phyloP scores from a whole-genome alignment of 306 rosid species.

The barrel medic (Medicago truncatula) region DNA sequence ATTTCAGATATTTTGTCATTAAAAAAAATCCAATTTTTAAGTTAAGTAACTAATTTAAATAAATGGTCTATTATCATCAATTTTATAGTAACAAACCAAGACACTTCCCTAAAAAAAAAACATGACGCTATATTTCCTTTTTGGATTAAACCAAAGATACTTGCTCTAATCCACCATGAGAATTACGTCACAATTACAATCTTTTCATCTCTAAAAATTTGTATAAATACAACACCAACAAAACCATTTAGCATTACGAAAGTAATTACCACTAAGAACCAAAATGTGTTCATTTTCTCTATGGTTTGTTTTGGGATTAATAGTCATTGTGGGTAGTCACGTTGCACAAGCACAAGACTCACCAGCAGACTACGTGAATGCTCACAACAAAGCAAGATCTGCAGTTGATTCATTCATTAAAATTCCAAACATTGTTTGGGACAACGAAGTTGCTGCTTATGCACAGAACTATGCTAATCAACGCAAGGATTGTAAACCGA shows the following conservation, averaged over 20 bases:
- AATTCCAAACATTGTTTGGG: conserved; percentile 40
- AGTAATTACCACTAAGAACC: not conserved
- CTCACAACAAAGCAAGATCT: conserved; percentile 46
- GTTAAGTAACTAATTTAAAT: too few relatives aligned
- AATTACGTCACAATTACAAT: too few relatives aligned
- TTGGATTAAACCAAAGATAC: too few relatives aligned
- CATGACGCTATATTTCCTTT: too few relatives aligned
- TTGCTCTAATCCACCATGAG: too few relatives aligned
- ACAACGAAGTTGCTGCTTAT: conserved; percentile 29
- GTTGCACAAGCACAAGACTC: conserved; percentile 43
- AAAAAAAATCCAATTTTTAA: too few relatives aligned
- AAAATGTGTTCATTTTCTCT: conserved; percentile 20
- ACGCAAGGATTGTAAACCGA: conserved; percentile 38
- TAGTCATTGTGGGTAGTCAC: not conserved
- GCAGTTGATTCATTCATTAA: conserved; percentile 34
- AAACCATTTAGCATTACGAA: not conserved
- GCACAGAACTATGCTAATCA: conserved; percentile 40
- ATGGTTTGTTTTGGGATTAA: conserved; percentile 4
- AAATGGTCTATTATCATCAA: too few relatives aligned
- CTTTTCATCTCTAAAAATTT: too few relatives aligned
- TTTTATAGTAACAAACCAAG: too few relatives aligned
- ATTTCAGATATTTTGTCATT: too few relatives aligned
- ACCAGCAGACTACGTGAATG: conserved; percentile 34
- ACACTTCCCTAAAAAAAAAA: too few relatives aligned
- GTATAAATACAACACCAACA: too few relatives aligned